Percentiles rank a stretch among this genome's conserved stretches.
Conservation (phyloP, 108 stramenopile species). For the Pinguiococcus pyrenoidosus region DNA sequence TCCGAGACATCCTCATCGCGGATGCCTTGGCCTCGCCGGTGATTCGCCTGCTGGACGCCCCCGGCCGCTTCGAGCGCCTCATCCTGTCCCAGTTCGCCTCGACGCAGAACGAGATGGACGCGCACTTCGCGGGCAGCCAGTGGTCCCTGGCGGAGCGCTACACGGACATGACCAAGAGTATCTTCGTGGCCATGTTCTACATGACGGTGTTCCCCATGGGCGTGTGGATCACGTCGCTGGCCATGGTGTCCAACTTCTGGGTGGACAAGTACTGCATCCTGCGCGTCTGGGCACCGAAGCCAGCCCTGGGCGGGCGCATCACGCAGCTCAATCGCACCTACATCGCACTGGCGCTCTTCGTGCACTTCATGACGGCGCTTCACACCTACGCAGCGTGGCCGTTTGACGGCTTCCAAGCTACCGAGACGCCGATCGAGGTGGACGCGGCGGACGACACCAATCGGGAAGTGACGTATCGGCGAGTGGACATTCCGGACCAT, state of each 20-base stretch:
- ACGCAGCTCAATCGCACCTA: constrained; percentile 7
- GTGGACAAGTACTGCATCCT: constrained; percentile 12
- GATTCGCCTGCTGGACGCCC: constrained; percentile 17
- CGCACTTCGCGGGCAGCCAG: constrained; percentile 11
- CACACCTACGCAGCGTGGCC: constrained; percentile 16
- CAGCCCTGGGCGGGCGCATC: constrained; percentile 3
- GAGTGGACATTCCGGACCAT: no score
- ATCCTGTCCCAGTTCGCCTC: constrained; percentile 5
- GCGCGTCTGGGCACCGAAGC: constrained; percentile 8
- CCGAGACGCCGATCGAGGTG: no score
- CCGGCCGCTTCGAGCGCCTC: constrained; percentile 7
- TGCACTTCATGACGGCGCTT: constrained; percentile 13
- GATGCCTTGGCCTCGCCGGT: no score
- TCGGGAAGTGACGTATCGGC: no score
- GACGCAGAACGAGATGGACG: constrained; percentile 15
- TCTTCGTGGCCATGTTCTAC: constrained; percentile 15
- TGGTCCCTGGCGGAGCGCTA: constrained; percentile 18
- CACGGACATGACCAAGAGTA: constrained; percentile 16
- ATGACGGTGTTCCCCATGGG: constrained; percentile 10
- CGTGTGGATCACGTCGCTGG: constrained; percentile 6
- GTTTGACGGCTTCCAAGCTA: no score
- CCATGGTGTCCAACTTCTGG: constrained; percentile 11
- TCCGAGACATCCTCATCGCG: no score
- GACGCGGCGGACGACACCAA: no score
- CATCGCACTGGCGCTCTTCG: constrained; percentile 6